Conservation (phyloP, 345 rosid genomes). For the Bretschneidera sinensis region DNA sequence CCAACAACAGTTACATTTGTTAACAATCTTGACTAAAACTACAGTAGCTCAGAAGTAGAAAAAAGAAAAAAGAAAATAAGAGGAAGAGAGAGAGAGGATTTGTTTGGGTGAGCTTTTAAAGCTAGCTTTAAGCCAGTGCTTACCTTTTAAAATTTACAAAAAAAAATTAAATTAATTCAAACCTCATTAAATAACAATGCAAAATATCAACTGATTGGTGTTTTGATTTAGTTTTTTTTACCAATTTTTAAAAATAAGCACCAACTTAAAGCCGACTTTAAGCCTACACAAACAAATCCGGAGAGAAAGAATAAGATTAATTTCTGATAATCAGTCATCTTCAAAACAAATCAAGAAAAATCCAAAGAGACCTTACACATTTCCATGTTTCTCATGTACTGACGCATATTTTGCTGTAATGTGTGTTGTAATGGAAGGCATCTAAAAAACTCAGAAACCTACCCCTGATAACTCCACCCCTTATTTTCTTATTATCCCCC, state of each 20-base stretch:
- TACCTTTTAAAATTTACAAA: too few species aligned
- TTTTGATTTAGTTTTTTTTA: too few species aligned
- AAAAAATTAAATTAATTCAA: too few species aligned
- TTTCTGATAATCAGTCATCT: conserved; percentile 17
- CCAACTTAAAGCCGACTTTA: too few species aligned
- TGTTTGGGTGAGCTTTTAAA: too few species aligned
- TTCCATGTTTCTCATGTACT: conserved; percentile 27
- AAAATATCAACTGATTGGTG: too few species aligned
- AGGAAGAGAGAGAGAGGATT: not conserved
- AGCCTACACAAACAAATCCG: too few species aligned
- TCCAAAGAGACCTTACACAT: not conserved
- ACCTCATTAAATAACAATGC: too few species aligned
- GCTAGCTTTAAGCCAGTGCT: too few species aligned
- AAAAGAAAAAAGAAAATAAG: conserved; percentile 7
- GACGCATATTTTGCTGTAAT: conserved; percentile 4
- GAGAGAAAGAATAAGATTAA: too few species aligned
- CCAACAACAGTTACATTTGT: not conserved
- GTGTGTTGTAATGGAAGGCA: conserved; percentile 14
- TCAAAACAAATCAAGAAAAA: too few species aligned
- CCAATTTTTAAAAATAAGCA: too few species aligned
- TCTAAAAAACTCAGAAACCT: conserved; percentile 49
- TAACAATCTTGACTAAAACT: not conserved
- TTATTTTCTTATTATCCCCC: conserved; percentile 34
- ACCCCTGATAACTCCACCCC: conserved; percentile 75
- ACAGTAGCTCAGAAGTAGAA: conserved; percentile 2